phyloP scores from a whole-genome alignment of 495 filamentous ascomycete genomes.

The Aspergillus incahuasiensis region DNA sequence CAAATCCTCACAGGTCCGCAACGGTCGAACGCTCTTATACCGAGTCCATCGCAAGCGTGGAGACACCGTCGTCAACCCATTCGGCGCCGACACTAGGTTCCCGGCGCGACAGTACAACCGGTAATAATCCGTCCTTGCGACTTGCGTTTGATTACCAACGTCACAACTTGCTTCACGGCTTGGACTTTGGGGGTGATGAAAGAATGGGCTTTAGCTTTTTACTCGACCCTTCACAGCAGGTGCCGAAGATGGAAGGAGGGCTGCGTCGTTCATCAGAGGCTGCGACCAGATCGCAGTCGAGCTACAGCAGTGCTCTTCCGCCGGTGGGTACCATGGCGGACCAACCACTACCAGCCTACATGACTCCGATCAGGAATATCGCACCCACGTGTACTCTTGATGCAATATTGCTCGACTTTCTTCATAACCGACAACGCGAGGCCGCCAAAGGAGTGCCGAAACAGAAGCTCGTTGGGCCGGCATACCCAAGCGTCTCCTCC shows the following conservation, averaged over 20 bases:
- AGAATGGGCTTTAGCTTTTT: constrained; percentile 66
- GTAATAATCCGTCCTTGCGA: constrained; percentile 25
- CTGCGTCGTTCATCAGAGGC: constrained; percentile 31
- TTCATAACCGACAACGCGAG: constrained; percentile 60
- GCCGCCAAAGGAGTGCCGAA: constrained; percentile 55
- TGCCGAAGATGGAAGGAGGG: constrained; percentile 35
- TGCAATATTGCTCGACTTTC: constrained; percentile 68
- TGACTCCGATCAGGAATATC: constrained; percentile 54
- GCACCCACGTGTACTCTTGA: constrained; percentile 69
- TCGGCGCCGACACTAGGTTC: constrained; percentile 23
- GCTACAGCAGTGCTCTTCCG: constrained; percentile 24
- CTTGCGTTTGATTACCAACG: constrained; percentile 47
- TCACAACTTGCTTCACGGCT: constrained; percentile 48
- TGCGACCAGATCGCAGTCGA: constrained; percentile 21
- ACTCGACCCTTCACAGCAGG: constrained; percentile 49
- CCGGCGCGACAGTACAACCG: constrained; percentile 29
- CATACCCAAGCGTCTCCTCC: constrained; percentile 70
- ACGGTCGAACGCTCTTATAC: constrained; percentile 25
- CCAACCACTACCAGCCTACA: constrained; percentile 27
- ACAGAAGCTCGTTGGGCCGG: constrained; percentile 62
- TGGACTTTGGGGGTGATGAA: constrained; percentile 54
- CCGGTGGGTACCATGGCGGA: constrained; percentile 19
- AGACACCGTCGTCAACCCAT: constrained; percentile 36
- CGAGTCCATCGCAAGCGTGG: constrained; percentile 32
- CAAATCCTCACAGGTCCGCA: constrained; percentile 14